Conservation (phyloP, 768 basidiomycete genomes). For the Serpula lacrymans region DNA sequence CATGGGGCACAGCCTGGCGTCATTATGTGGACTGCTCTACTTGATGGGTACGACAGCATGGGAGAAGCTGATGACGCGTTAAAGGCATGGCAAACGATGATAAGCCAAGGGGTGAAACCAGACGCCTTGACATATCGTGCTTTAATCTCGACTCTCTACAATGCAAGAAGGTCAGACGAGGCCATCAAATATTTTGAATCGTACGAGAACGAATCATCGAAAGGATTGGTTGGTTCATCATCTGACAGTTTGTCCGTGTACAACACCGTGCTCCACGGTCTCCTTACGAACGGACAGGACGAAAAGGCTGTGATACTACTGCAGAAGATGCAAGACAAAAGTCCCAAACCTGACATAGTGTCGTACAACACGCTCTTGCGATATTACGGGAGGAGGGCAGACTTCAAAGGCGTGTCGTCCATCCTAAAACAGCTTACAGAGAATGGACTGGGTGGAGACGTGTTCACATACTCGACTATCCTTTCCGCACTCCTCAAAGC, state of each 20-base stretch:
- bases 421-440: slow-evolving; percentile 56
- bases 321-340: slow-evolving; percentile 40
- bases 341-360: slow-evolving; percentile 66
- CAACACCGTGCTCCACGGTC: slow-evolving; percentile 72
- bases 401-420: slow-evolving; percentile 58
- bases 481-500: slow-evolving; percentile 73
- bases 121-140: slow-evolving; percentile 66
- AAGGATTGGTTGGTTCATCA: slow-evolving; percentile 10
- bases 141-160: slow-evolving; percentile 60
- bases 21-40: slow-evolving; percentile 67
- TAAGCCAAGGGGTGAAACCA: slow-evolving; percentile 50
- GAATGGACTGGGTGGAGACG: slow-evolving; percentile 62
- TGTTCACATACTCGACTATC: slow-evolving; percentile 84
- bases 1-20: slow-evolving; percentile 49
- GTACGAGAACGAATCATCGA: too few relatives aligned
- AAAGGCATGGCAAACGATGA: slow-evolving; percentile 64
- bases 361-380: slow-evolving; percentile 81
- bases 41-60: slow-evolving; percentile 57
- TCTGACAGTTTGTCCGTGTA: slow-evolving; percentile 44
- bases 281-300: slow-evolving; percentile 46
- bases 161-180: slow-evolving; percentile 45
- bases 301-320: slow-evolving; percentile 41
- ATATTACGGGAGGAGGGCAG: slow-evolving; percentile 57
- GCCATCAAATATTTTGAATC: slow-evolving; percentile 49
- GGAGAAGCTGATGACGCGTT: slow-evolving; percentile 52